Percentiles rank a stretch among this genome's conserved stretches.
These are phyloP conservation scores for Musa acuminata DNA, from an alignment of 176 grass and related monocot genomes.

Conservation along the genomic window DNA sequence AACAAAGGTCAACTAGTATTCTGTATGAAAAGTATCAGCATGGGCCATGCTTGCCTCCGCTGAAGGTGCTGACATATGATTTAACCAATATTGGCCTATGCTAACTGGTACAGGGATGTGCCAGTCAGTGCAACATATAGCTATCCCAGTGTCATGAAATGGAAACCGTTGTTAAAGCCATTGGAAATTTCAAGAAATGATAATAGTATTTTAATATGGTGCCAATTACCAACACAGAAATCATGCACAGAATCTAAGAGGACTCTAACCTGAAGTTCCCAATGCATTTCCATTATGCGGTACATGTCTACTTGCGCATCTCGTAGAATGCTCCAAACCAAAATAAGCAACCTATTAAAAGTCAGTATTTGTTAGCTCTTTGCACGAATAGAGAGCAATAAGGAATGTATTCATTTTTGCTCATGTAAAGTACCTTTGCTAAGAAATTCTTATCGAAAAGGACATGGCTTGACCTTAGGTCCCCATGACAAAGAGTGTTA, in stretches of 20 bases:
- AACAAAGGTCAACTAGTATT: too few relatives aligned
- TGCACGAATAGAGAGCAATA: slow-evolving; percentile 8
- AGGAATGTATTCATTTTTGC: slow-evolving; percentile 14
- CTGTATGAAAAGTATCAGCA: too few relatives aligned
- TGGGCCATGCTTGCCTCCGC: neutral
- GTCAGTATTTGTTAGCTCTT: slow-evolving; percentile 1
- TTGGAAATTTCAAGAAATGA: too few relatives aligned
- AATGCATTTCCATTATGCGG: slow-evolving; percentile 33
- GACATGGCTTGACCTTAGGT: slow-evolving; percentile 77
- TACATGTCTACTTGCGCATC: slow-evolving; percentile 21
- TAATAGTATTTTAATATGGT: neutral
- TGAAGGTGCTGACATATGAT: neutral
- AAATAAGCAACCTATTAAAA: slow-evolving; percentile 58
- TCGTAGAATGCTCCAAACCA: slow-evolving; percentile 35
- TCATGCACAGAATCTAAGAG: neutral
- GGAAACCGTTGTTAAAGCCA: too few relatives aligned
- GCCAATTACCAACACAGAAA: neutral
- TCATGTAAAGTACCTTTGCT: slow-evolving; percentile 49
- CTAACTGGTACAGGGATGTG: neutral
- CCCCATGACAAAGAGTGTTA: slow-evolving; percentile 69
- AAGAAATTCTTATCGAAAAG: slow-evolving; percentile 72
- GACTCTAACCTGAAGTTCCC: slow-evolving; percentile 49
- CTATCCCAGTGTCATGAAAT: too few relatives aligned
- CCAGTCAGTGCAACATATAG: neutral
- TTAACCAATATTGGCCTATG: neutral